Conservation (phyloP, 2,329 filamentous ascomycete genomes). For the Basipetospora sp. region DNA sequence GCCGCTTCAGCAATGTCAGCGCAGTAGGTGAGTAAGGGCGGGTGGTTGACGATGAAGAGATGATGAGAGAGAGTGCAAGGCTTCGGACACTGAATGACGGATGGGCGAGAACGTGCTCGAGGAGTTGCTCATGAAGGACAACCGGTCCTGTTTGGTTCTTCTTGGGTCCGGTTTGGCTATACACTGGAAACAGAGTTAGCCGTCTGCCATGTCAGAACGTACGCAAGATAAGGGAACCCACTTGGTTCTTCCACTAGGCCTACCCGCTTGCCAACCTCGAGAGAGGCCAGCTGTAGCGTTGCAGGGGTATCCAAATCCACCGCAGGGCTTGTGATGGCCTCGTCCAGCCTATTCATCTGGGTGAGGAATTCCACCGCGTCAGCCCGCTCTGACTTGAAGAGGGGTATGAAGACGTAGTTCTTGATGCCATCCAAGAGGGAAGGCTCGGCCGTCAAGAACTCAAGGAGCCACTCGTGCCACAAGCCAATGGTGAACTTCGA, state of each 20-base stretch:
- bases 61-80: constrained; percentile 66
- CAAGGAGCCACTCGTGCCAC: constrained; percentile 44
- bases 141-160: constrained; percentile 14
- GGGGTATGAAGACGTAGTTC: constrained; percentile 46
- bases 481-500: constrained; percentile 22
- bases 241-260: constrained; percentile 56
- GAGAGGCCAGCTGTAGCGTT: constrained; percentile 48
- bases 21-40: constrained; percentile 52
- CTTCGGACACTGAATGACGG: constrained; percentile 53
- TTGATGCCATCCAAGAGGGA: constrained; percentile 47
- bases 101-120: constrained; percentile 39
- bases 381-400: constrained; percentile 43
- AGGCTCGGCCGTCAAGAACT: constrained; percentile 32
- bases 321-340: constrained; percentile 29
- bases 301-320: constrained; percentile 37
- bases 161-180: constrained; percentile 7
- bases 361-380: constrained; percentile 44
- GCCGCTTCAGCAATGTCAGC: constrained; percentile 46
- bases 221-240: too few relatives aligned
- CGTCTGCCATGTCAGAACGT: too few relatives aligned
- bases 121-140: constrained; percentile 25
- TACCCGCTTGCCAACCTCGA: constrained; percentile 56
- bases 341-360: constrained; percentile 35
- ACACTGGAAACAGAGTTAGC: constrained; percentile 5
- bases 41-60: constrained; percentile 60